These are phyloP conservation scores for Sclerotinia minor DNA, from an alignment of 2,329 filamentous ascomycete species.

Conservation along the genomic window DNA sequence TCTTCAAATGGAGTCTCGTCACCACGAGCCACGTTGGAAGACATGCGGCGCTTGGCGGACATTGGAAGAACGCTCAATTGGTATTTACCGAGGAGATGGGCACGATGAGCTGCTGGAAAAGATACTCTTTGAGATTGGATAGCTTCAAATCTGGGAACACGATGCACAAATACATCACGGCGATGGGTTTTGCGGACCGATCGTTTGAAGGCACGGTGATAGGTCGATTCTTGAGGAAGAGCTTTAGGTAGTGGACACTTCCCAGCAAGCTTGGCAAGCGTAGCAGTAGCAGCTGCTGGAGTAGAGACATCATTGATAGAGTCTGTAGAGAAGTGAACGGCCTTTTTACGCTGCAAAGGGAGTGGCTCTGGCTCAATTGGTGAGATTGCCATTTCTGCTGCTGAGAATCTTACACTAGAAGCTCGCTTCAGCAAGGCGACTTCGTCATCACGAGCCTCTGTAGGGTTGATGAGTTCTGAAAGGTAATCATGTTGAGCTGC, in stretches of 20 bases:
- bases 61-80: slow-evolving; percentile 70
- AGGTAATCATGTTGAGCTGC: slow-evolving; percentile 78
- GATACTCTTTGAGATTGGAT: slow-evolving; percentile 81
- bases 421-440: slow-evolving; percentile 40
- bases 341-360: slow-evolving; percentile 59
- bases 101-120: slow-evolving; percentile 69
- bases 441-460: slow-evolving; percentile 46
- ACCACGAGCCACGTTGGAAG: slow-evolving; percentile 70
- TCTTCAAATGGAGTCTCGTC: slow-evolving; percentile 65
- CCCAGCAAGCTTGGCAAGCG: slow-evolving; percentile 12
- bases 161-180: slow-evolving; percentile 80
- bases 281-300: slow-evolving; percentile 21
- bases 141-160: slow-evolving; percentile 81
- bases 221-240: slow-evolving; percentile 70
- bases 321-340: slow-evolving; percentile 68
- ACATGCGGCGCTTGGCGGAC: slow-evolving; percentile 70
- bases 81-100: slow-evolving; percentile 82
- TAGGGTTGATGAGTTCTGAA: slow-evolving; percentile 62
- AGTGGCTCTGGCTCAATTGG: slow-evolving; percentile 36
- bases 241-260: slow-evolving; percentile 50
- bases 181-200: slow-evolving; percentile 65
- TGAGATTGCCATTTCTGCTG: slow-evolving; percentile 43
- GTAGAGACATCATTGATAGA: slow-evolving; percentile 32
- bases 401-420: slow-evolving; percentile 36
- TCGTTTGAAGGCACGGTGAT: slow-evolving; percentile 84